phyloP scores from a whole-genome alignment of 2,329 filamentous ascomycete genomes.

The Laburnicola sp. region DNA sequence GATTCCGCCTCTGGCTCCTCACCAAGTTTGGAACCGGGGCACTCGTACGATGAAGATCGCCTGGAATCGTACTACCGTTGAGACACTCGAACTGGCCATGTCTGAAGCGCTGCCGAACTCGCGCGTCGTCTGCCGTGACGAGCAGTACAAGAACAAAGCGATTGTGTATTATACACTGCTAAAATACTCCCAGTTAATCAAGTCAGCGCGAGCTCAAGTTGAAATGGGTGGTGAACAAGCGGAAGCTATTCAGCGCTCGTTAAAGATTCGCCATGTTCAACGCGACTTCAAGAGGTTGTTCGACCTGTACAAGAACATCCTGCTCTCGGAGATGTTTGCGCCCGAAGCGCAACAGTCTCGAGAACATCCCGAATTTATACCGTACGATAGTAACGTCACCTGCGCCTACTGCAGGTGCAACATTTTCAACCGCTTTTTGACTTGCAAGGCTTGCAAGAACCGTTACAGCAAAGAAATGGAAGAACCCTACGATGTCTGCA shows the following conservation, averaged over 20 bases:
- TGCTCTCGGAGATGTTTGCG: constrained; percentile 85
- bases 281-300: constrained; percentile 84
- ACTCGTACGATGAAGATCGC: constrained; percentile 96
- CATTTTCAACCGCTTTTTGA: constrained; percentile 95
- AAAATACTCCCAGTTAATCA: constrained; percentile 69
- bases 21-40: constrained; percentile 98
- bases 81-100: constrained; percentile 84
- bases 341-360: constrained; percentile 54
- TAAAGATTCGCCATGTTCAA: constrained; percentile 69
- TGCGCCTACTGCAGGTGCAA: constrained; percentile 96
- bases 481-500: constrained; percentile 91
- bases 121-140: constrained; percentile 89
- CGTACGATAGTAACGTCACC: constrained; percentile 88
- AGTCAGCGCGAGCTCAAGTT: constrained; percentile 62
- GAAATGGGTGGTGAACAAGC: constrained; percentile 47
- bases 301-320: constrained; percentile 72
- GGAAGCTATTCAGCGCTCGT: constrained; percentile 41
- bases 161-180: constrained; percentile 86
- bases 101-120: constrained; percentile 86
- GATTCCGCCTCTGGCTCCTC: constrained; percentile 87
- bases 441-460: constrained; percentile 80
- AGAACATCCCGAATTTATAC: constrained; percentile 74
- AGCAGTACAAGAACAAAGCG: constrained; percentile 85
- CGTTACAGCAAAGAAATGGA: constrained; percentile 69
- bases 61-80: constrained; percentile 93